These are phyloP conservation scores for Epichloe bromicola DNA, from an alignment of 2,329 filamentous ascomycete species.

Conservation along the genomic window DNA sequence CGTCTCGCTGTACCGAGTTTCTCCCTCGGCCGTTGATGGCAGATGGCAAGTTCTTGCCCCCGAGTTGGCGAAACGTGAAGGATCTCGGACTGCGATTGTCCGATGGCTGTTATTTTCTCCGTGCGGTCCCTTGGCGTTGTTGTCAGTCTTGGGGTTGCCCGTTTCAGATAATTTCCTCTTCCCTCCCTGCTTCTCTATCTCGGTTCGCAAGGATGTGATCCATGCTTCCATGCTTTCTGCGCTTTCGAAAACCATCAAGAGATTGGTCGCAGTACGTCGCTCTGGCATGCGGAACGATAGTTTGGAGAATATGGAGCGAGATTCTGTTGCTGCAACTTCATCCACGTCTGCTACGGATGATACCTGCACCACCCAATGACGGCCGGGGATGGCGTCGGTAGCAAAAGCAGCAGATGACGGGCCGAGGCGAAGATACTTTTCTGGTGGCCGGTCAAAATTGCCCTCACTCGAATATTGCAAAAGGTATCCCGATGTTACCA, in stretches of 20 bases:
- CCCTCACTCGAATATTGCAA: conserved; percentile 64
- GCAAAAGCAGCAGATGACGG: conserved; percentile 68
- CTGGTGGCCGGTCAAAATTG: conserved; percentile 56
- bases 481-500: conserved; percentile 58
- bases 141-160: conserved; percentile 35
- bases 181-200: conserved; percentile 59
- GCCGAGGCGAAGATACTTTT: conserved; percentile 60
- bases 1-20: conserved; percentile 6
- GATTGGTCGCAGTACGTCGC: conserved; percentile 45
- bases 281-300: conserved; percentile 43
- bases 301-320: conserved; percentile 52
- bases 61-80: conserved; percentile 24
- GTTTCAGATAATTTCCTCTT: conserved; percentile 50
- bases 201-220: conserved; percentile 53
- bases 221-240: conserved; percentile 66
- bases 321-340: conserved; percentile 33
- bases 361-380: conserved; percentile 69
- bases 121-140: conserved; percentile 21
- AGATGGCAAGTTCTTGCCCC: conserved; percentile 3
- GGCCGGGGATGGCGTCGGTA: conserved; percentile 65
- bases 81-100: conserved; percentile 34
- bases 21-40: not conserved
- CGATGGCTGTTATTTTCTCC: conserved; percentile 31
- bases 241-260: conserved; percentile 60
- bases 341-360: conserved; percentile 52